Evolutionary conservation across 371 early-diverging fungal species (phyloP), one percentile per base, ranked within the genome.

Genomic region (Rhizopus microsporus): DNA sequence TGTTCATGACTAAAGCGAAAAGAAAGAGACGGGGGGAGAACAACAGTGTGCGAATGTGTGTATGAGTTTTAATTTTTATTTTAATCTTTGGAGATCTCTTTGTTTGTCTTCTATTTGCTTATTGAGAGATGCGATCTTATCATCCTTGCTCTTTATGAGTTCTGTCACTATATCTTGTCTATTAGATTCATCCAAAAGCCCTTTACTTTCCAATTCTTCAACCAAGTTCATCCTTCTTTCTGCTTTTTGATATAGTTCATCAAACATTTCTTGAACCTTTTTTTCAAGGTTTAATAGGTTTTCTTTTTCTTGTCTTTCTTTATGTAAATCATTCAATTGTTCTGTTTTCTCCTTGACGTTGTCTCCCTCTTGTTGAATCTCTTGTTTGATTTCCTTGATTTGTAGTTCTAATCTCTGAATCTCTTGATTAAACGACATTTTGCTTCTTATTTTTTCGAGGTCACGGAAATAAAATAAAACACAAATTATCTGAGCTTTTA

Each of bases 1-100:
- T 43, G 15, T 43, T 46, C 46, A 46, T 46, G 46, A 46, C 46
- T 46, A 46, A 46, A n/a, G 42, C 23, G 23, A 23, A 42, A n/a
- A n/a, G 16, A 23, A 23, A 29, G 43, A 43, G 15, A 6, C 7
- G 15, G 16, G 43, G 10, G 29, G 9, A 46, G 29, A 46, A 46
- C 3, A 46, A 46, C 7, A 30, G 29, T 9, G 15, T 9, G 7
- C 10, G 17, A n/a, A n/a, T 15, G 17, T 43, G 10, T 43, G 15
- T n/a, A 43, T 15, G 43, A 16, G 15, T 42, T 42, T 8, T n/a
- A 42, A 3, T n/a, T 42, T 42, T 42, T n/a, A 6, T 29, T 17
- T 46, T 29, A 46, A 23, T 23, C 29, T 23, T 46, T 46, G 8
- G 29, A 46, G 30, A 8, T 46, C 46, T 15, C 12, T 5, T 46